A percentile compares a stretch with the other conserved stretches of the same genome.
Conservation (phyloP, 768 basidiomycete genomes). For the Lactarius sp. region DNA sequence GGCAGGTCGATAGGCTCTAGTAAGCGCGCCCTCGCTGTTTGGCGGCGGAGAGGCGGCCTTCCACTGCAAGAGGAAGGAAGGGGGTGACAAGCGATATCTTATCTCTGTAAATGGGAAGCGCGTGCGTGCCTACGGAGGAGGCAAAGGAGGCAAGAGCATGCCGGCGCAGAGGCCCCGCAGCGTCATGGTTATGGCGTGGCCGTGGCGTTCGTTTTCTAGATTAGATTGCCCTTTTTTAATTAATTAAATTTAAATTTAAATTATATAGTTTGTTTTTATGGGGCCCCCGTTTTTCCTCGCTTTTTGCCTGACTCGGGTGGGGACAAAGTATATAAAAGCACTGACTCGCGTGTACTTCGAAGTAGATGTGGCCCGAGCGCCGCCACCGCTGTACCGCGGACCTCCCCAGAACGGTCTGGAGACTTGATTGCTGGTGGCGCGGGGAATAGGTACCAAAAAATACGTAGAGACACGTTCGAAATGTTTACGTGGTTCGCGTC, state of each 20-base stretch:
- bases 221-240: not conserved
- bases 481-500: not conserved
- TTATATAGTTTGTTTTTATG: not conserved
- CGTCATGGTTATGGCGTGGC: slow-evolving; percentile 7
- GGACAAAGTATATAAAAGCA: not conserved
- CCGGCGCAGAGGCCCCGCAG: slow-evolving; percentile 6
- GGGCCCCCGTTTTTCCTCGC: not conserved
- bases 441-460: not conserved
- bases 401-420: not conserved
- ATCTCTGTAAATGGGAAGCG: slow-evolving; percentile 4
- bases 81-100: slow-evolving; percentile 3
- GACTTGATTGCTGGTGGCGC: not conserved
- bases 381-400: not conserved
- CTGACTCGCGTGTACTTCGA: not conserved
- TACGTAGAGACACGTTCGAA: not conserved
- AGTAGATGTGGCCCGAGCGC: not conserved
- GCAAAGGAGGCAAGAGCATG: slow-evolving; percentile 15
- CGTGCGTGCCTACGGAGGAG: slow-evolving; percentile 2
- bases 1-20: not conserved
- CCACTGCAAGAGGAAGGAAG: not conserved
- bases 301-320: not conserved
- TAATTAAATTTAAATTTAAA: not conserved
- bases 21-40: not conserved
- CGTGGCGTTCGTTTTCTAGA: not conserved
- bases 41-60: slow-evolving; percentile 13